Conservation (phyloP, 2,329 filamentous ascomycete genomes). For the Elsinoe arachidis region DNA sequence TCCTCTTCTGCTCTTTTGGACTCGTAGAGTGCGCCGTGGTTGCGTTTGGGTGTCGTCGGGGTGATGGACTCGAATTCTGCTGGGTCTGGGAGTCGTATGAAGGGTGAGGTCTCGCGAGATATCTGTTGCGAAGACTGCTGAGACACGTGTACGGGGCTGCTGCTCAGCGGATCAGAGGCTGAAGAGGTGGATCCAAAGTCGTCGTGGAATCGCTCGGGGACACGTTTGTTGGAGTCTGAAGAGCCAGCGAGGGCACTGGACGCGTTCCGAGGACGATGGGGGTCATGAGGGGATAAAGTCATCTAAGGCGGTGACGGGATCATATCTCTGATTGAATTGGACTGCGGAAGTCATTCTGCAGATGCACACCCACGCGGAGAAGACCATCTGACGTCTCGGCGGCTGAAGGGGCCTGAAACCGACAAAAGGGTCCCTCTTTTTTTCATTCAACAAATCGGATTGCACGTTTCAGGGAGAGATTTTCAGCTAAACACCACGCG, state of each 20-base stretch:
- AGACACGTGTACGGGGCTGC: constrained; percentile 17
- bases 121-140: constrained; percentile 18
- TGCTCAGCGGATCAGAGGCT: constrained; percentile 24
- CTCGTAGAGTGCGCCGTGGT: constrained; percentile 2
- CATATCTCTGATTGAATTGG: not conserved
- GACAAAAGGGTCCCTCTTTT: not conserved
- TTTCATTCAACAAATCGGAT: constrained; percentile 1
- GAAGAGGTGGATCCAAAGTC: constrained; percentile 18
- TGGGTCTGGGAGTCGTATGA: constrained; percentile 21
- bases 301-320: constrained; percentile 10
- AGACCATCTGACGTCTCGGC: not conserved
- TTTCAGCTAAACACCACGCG: not conserved
- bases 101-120: constrained; percentile 26
- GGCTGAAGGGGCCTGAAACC: not conserved
- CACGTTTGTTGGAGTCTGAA: not conserved
- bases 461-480: not conserved
- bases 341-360: not conserved
- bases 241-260: not conserved
- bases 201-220: constrained; percentile 20
- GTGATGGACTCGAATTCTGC: constrained; percentile 14
- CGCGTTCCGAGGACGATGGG: constrained; percentile 3
- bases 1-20: constrained; percentile 7
- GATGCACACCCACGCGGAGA: not conserved
- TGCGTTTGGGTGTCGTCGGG: not conserved
- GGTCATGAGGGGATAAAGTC: constrained; percentile 5